Evolutionary conservation across 2,329 filamentous ascomycete species (phyloP), one percentile per base, ranked within the genome.

Genomic region (Aspergillus puulaauensis): DNA sequence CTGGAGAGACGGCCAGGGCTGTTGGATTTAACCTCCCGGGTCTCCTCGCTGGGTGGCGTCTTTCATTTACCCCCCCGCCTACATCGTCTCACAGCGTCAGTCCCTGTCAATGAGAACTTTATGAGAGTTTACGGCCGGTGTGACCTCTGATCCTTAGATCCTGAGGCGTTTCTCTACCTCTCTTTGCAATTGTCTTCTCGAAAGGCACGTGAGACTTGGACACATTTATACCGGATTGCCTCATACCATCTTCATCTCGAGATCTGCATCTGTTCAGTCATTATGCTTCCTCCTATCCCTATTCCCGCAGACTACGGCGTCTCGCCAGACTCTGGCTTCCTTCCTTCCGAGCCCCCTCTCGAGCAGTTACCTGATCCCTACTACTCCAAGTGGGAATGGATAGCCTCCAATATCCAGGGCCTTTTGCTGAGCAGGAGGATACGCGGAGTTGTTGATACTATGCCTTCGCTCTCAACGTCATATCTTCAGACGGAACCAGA

Each of bases 311-410:
- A 96, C 75, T 96, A 96, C 78, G 90, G 89, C 76, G 73, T 81
- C 54, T 78, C 78, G 24, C 69, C 76, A 11, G 68, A 86, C 57
- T 86, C 91, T 77, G 95, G 95, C 69, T 99, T 99, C 78, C 85
- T 99, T 54, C 92, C 95, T 2, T 82, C 90, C 61, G 86, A 91
- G 63, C 78, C 90, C 37, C 95, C 95, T 43, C 81, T 98, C 62
- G 87, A 90, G 61, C 80, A 85, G 55, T 86, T 99, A 14, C 90
- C 92, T 9, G 90, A 97, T 70, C 85, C 89, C 3, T 98, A 97
- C 80, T 99, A 98, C 77, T 88, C 90, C 74, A 91, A 91, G 71
- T 99, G 95, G 95, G 95, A 99, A 77, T 85, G 89, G 46, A 83
- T 97, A 50, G 85, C 89, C 35, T 84, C 87, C 65, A 97, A 96